Base-by-base conservation (phyloP, 805 yeast species). In the Huiozyma sinensis region DNA sequence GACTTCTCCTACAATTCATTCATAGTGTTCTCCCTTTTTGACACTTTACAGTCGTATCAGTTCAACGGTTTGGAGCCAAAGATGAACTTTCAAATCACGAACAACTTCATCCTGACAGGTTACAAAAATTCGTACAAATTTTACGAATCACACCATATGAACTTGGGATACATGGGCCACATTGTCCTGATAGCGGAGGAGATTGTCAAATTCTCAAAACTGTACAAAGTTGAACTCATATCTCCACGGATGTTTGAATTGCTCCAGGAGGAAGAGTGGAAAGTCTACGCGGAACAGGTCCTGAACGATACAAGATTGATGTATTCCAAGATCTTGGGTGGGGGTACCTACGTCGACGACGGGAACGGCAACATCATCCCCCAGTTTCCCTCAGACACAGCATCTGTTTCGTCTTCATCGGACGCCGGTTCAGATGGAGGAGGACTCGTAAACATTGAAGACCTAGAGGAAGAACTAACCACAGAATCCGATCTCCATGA, bases 161-260 rank as follows among this genome's bases (percentile, higher is more conserved):
- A 95, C 43, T 73, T 89, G 32, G 98, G 97, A 0, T 90, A 85
- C 60, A 87, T 89, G 86, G 98, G 98, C 13, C 97, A 90, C 60
- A 67, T 90, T 51, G 87, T 95, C 6, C 68, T 90, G 43, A 85
- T 90, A 43, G 88, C 95, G 43, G 97, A 90, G 60, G 98, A 90
- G 61, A 87, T 90, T 44, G 95, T 88, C 40, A 90, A 90, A 61
- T 90, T 90, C 61, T 67, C 70, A 3, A 58, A 59, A 39, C 64
- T 75, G 2, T 71, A 58, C 39, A 58, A 60, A 44, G 57, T 54
- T 1, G 61, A 60, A 36, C 44, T 55, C 28, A 58, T 60, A 1
- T 57, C 64, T 4, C 55, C 57, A n/a, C 58, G 52, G 38, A 60
- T 58, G 4, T 54, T 49, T 42, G 42, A 42, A 2, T 49, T 50